Evolutionary conservation across 2,329 filamentous ascomycete species (phyloP), one percentile per base, ranked within the genome.

Genomic region (Emmonsiellopsis sp.): DNA sequence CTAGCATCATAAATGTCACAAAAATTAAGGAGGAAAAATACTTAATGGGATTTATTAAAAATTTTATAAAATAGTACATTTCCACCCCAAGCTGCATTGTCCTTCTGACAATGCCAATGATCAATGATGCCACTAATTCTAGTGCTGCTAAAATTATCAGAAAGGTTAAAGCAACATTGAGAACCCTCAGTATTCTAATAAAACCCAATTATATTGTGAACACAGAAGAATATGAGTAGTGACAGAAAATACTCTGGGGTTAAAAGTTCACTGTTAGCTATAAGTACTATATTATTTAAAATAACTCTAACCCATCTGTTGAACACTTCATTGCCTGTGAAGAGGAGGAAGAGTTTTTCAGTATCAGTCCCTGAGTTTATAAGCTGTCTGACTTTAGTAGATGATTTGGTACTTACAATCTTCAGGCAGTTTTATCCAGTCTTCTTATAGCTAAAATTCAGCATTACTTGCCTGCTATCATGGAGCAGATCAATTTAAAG

Each of bases 161-260:
- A 32, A 67, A 77, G 42, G 70, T 80, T 13, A 73, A 73, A 1
- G 85, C 85, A 0, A 74, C 79, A 2, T 58, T 73, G 3, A 76
- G 85, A 1, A 86, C 84, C 1, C 76, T 87, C 51, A 87, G 88
- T 0, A 86, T 95, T 0, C 76, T 95, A 13, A 95, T 91, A 0
- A 95, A 95, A 62, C 89, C 90, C 0, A 90, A 95, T 57, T 78
- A 86, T 0, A 69, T 90, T 0, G 78, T 82, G 0, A 65, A 70
- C 0, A 76, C 76, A 0, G 73, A 77, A 1, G 71, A 70, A 0
- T 72, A 80, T 0, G 70, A 74, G 0, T 82, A 84, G 53, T 88
- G 86, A 78, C 64, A 80, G 0, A 71, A 78, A 0, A 84, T 90
- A 53, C 75, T 95, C 4, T 72, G 75, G 0, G 81, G 82, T 0